Percentiles rank a stretch among this genome's conserved stretches.
phyloP scores from a whole-genome alignment of 176 grass and related monocot genomes.

The Oryza glaberrima region DNA sequence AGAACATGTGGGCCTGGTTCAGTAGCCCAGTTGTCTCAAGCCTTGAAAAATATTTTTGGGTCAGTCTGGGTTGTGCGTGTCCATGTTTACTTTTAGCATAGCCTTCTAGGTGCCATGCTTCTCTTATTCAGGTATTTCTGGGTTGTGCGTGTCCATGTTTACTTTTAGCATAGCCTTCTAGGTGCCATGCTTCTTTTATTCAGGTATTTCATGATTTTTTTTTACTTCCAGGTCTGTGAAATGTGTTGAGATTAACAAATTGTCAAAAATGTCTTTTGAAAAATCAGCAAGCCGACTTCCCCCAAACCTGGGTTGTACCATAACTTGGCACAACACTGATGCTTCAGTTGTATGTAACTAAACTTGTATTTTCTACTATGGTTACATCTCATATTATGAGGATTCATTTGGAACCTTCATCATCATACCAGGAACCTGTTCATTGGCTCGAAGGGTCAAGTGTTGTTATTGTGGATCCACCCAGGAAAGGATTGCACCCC shows the following conservation, averaged over 20 bases:
- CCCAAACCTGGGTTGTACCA: slow-evolving; percentile 66
- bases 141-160: not conserved
- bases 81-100: slow-evolving; percentile 23
- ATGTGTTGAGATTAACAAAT: slow-evolving; percentile 99
- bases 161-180: slow-evolving; percentile 24
- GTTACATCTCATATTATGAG: slow-evolving; percentile 30
- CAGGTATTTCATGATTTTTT: slow-evolving; percentile 20
- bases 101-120: slow-evolving; percentile 18
- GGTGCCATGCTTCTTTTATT: slow-evolving; percentile 22
- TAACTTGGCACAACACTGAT: slow-evolving; percentile 96
- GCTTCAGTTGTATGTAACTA: slow-evolving; percentile 78
- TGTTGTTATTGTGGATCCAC: slow-evolving; percentile 93
- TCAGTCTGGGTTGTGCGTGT: not conserved
- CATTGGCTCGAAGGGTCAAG: slow-evolving; percentile 86
- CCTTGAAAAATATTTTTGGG: not conserved
- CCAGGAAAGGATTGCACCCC: slow-evolving; percentile 91
- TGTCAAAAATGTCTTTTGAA: slow-evolving; percentile 88
- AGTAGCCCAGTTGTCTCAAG: not conserved
- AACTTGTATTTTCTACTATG: slow-evolving; percentile 34
- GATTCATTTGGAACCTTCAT: slow-evolving; percentile 47
- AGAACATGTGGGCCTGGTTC: slow-evolving; percentile 11
- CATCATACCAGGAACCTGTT: slow-evolving; percentile 71
- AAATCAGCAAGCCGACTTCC: slow-evolving; percentile 84
- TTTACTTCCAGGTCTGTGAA: slow-evolving; percentile 80
- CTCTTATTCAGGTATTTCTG: slow-evolving; percentile 24